phyloP scores from a whole-genome alignment of 2,329 filamentous ascomycete species.

The Aspergillus sp. region DNA sequence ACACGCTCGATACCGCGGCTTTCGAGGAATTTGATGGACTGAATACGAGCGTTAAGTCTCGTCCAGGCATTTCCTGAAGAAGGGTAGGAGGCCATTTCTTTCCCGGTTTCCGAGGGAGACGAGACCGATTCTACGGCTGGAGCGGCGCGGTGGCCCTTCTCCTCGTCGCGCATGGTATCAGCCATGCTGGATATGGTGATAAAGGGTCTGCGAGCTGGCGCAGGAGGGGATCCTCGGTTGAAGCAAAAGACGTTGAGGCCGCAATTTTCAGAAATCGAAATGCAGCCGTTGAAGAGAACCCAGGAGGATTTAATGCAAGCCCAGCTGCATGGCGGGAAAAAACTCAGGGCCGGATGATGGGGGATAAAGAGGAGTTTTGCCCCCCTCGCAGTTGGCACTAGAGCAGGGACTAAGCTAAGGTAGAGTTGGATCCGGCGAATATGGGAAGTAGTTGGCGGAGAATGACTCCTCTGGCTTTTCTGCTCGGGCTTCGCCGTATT shows the following conservation, averaged over 20 bases:
- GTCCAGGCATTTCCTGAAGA: not conserved
- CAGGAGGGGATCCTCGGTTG: not conserved
- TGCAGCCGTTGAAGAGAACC: not conserved
- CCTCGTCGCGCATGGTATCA: constrained; percentile 3
- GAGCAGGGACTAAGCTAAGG: not conserved
- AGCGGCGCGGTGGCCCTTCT: constrained; percentile 2
- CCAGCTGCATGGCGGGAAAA: constrained; percentile 1
- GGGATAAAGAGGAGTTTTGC: not conserved
- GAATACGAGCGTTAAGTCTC: not conserved
- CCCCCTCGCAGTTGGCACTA: not conserved
- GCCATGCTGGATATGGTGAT: not conserved
- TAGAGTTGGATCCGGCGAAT: not conserved
- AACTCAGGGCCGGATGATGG: not conserved
- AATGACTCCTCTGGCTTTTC: not conserved
- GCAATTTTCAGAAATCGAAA: not conserved
- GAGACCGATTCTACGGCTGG: not conserved
- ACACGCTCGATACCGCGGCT: constrained; percentile 59
- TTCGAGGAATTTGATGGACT: constrained; percentile 35
- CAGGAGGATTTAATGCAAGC: not conserved
- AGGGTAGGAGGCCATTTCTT: not conserved
- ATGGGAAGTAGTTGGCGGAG: not conserved
- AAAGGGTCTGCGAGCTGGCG: not conserved
- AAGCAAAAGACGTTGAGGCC: not conserved
- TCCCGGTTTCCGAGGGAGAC: not conserved
- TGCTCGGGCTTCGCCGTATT: not conserved